Evolutionary conservation across 345 rosid genomes (phyloP).

Genomic region (Lenwebbia sp.): DNA sequence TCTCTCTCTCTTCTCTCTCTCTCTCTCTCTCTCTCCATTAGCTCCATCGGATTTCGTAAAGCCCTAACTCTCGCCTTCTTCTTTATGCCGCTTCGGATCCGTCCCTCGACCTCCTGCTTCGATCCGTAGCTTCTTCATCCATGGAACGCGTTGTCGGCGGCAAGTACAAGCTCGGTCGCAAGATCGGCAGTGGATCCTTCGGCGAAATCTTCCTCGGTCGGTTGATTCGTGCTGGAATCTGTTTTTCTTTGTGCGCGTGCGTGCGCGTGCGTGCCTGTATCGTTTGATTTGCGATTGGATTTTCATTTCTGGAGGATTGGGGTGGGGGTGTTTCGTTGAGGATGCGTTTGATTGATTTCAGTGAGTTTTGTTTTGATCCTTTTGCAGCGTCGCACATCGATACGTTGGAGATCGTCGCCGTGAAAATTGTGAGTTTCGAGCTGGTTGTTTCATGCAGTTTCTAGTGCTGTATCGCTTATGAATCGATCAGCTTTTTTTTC

Average conservation of each 20-base stretch:
- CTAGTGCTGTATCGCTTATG: background rate
- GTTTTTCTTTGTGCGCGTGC: background rate
- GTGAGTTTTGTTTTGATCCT: background rate
- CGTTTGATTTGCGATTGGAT: background rate
- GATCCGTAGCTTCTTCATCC: slow-evolving; percentile 1
- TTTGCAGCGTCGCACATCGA: slow-evolving; percentile 78
- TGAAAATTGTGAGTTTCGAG: slow-evolving; percentile 74
- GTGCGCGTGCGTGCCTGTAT: background rate
- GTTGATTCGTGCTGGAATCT: background rate
- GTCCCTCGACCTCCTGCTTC: background rate
- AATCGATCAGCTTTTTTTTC: background rate
- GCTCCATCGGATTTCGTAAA: background rate
- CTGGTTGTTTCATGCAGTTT: background rate
- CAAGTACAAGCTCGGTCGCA: slow-evolving; percentile 80
- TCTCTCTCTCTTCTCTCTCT: background rate
- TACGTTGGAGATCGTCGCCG: slow-evolving; percentile 85
- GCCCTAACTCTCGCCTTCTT: background rate
- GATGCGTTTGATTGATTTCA: background rate
- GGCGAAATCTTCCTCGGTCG: slow-evolving; percentile 92
- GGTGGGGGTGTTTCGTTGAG: background rate
- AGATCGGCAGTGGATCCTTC: slow-evolving; percentile 95
- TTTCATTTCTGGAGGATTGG: background rate
- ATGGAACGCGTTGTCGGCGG: slow-evolving; percentile 86
- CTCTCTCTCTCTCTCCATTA: background rate
- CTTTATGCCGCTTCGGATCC: background rate